Percentiles rank a stretch among this genome's conserved stretches.
These are phyloP conservation scores for Amylocarpus encephaloides DNA, from an alignment of 2,329 filamentous ascomycete species.

Conservation along the genomic window DNA sequence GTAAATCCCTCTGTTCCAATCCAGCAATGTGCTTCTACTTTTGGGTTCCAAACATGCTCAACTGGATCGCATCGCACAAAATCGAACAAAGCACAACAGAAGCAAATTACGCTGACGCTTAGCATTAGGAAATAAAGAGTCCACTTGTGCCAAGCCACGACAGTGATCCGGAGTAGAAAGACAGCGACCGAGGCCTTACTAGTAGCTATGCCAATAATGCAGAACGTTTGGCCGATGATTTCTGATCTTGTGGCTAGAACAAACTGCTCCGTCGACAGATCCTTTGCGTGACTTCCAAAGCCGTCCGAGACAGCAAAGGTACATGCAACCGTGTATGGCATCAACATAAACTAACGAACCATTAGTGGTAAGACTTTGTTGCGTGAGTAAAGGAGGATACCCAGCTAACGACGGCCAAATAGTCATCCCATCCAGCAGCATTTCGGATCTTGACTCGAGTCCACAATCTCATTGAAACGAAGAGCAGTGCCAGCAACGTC, in stretches of 20 bases:
- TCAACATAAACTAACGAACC: conserved; percentile 9
- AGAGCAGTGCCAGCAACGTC: conserved; percentile 9
- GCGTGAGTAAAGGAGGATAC: background rate
- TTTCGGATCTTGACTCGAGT: conserved; percentile 8
- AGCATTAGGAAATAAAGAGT: conserved; percentile 8
- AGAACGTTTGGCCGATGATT: conserved; percentile 19
- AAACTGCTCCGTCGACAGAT: conserved; percentile 5
- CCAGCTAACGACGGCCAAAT: conserved; percentile 9
- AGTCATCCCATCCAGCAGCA: conserved; percentile 12
- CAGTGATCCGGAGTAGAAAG: conserved; percentile 13
- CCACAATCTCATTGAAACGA: conserved; percentile 10
- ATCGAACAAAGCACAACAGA: conserved; percentile 12
- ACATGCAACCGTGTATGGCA: conserved; percentile 6
- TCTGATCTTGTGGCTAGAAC: conserved; percentile 7
- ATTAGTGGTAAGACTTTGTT: background rate
- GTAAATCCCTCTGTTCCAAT: conserved; percentile 8
- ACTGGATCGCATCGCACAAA: conserved; percentile 15
- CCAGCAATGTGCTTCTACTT: conserved; percentile 8
- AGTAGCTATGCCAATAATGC: conserved; percentile 11
- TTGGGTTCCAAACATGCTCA: conserved; percentile 13
- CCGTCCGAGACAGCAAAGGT: conserved; percentile 9
- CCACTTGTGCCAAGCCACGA: conserved; percentile 11
- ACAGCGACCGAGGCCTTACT: conserved; percentile 14
- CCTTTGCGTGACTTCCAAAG: conserved; percentile 7
- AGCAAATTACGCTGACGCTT: background rate